These are phyloP conservation scores for Metschnikowia anglica DNA, from an alignment of 805 yeast genomes.

Conservation along the genomic window DNA sequence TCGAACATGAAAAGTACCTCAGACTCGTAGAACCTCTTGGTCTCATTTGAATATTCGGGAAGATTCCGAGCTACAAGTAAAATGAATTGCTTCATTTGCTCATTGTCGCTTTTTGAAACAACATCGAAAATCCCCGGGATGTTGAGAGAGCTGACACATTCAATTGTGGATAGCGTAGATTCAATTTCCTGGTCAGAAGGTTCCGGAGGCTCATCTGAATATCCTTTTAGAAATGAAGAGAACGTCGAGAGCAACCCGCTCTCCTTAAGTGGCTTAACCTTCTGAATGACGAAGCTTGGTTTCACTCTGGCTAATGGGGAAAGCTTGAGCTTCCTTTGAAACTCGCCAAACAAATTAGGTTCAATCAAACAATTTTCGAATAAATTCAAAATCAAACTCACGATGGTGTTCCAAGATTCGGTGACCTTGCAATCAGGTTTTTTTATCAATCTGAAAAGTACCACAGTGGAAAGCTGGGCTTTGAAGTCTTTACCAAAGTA, in stretches of 20 bases:
- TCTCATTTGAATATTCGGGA: conserved; percentile 29
- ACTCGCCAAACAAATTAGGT: conserved; percentile 59
- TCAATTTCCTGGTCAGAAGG: conserved; percentile 94
- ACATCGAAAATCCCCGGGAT: conserved; percentile 55
- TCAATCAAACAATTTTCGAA: conserved; percentile 71
- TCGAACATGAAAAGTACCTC: conserved; percentile 52
- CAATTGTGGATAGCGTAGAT: conserved; percentile 75
- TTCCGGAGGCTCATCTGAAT: conserved; percentile 81
- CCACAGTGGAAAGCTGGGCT: conserved; percentile 86
- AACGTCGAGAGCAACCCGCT: conserved; percentile 84
- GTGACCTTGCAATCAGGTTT: conserved; percentile 53
- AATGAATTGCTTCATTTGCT: conserved; percentile 40
- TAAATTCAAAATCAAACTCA: conserved; percentile 60
- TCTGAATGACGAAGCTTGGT: conserved; percentile 65
- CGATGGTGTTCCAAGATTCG: conserved; percentile 58
- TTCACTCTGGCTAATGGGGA: conserved; percentile 57
- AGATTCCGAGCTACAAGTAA: conserved; percentile 27
- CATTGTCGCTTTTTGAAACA: conserved; percentile 38
- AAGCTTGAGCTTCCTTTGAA: conserved; percentile 57
- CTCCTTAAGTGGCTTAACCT: conserved; percentile 65
- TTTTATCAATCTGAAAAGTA: conserved; percentile 73
- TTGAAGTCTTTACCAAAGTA: conserved; percentile 87
- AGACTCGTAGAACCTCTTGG: conserved; percentile 44
- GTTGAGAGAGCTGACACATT: conserved; percentile 74
- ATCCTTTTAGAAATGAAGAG: conserved; percentile 87